phyloP scores from a whole-genome alignment of 192 early-diverging fungal species.

The Chytriomyces sp. region DNA sequence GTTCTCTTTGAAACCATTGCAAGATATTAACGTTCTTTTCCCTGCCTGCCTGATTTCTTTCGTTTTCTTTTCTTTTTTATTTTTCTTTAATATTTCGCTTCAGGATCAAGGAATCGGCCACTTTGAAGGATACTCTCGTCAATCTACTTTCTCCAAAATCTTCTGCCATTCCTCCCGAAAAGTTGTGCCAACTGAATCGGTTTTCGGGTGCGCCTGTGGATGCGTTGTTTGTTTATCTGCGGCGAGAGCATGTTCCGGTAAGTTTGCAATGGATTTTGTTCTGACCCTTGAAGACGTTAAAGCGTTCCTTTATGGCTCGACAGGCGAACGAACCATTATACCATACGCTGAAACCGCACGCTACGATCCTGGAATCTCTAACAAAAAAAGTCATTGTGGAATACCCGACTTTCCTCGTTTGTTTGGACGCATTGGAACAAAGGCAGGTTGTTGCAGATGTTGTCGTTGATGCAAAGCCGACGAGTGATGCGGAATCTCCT shows the following conservation, averaged over 20 bases:
- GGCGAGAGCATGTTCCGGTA: conserved; percentile 11
- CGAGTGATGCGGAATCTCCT: too few species aligned
- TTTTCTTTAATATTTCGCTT: too few species aligned
- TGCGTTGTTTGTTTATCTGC: neutral
- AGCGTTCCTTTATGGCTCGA: neutral
- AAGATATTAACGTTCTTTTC: neutral
- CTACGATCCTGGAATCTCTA: neutral
- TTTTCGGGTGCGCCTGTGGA: neutral
- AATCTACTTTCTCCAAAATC: neutral
- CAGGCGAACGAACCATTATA: conserved; percentile 20
- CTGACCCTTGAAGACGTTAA: neutral
- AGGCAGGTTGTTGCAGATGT: neutral
- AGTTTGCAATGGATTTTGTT: neutral
- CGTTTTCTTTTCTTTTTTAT: too few species aligned
- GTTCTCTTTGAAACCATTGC: neutral
- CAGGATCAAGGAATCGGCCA: conserved; percentile 4
- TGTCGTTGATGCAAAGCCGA: neutral
- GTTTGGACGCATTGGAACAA: neutral
- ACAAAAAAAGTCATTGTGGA: neutral
- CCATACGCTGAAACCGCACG: neutral
- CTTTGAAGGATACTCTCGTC: neutral
- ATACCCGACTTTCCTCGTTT: neutral
- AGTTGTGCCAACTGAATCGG: neutral
- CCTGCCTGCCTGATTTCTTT: neutral
- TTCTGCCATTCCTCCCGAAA: neutral